A percentile compares a stretch with the other conserved stretches of the same genome.
These are phyloP conservation scores for Hanseniaspora occidentalis DNA, from an alignment of 805 yeast species.

Conservation along the genomic window DNA sequence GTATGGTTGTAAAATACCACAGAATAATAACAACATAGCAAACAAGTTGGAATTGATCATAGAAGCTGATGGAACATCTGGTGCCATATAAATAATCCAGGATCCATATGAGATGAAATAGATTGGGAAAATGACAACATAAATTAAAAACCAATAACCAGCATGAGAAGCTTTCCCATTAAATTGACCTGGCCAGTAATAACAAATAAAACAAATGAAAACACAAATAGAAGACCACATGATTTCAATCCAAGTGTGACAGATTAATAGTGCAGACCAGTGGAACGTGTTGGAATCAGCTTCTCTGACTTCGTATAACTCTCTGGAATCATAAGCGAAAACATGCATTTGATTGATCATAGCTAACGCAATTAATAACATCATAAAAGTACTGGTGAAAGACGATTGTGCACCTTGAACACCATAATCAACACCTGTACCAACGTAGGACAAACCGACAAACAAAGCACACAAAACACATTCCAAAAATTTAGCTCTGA, in stretches of 20 bases:
- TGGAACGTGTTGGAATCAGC: slow-evolving; percentile 59
- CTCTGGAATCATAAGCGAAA: slow-evolving; percentile 44
- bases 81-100: slow-evolving; percentile 34
- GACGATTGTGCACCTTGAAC: slow-evolving; percentile 56
- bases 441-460: slow-evolving; percentile 59
- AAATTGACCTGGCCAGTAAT: slow-evolving; percentile 37
- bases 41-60: slow-evolving; percentile 35
- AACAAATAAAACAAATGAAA: slow-evolving; percentile 30
- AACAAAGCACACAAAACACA: slow-evolving; percentile 42
- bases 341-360: slow-evolving; percentile 55
- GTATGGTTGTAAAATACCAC: slow-evolving; percentile 38
- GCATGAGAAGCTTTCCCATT: slow-evolving; percentile 33
- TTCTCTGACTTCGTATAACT: slow-evolving; percentile 59
- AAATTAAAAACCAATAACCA: slow-evolving; percentile 40
- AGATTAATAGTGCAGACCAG: slow-evolving; percentile 46
- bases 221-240: slow-evolving; percentile 36
- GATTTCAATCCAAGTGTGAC: slow-evolving; percentile 33
- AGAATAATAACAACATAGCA: slow-evolving; percentile 39
- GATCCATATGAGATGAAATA: slow-evolving; percentile 42
- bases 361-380: slow-evolving; percentile 36
- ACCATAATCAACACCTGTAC: slow-evolving; percentile 38
- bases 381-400: slow-evolving; percentile 48
- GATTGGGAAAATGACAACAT: slow-evolving; percentile 36
- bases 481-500: slow-evolving; percentile 44
- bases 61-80: slow-evolving; percentile 31